Conservation (phyloP, 306 rosid genomes). For the Acmispon strigosus region DNA sequence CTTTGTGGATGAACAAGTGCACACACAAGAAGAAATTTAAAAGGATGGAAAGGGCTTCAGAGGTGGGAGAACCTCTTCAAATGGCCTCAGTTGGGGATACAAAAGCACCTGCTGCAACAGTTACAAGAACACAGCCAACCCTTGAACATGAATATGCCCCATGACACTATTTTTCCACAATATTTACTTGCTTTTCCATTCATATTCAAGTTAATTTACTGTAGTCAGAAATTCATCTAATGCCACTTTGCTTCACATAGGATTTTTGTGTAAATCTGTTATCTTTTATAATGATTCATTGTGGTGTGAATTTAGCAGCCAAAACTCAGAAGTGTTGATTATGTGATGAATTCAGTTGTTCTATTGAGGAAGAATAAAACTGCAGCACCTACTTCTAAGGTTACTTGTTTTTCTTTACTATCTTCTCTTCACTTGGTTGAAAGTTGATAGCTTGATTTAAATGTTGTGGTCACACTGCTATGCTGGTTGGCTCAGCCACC, state of each 20-base stretch:
- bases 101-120: conserved; percentile 84
- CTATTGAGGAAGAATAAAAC: conserved; percentile 45
- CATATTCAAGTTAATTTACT: conserved; percentile 43
- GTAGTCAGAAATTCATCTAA: conserved; percentile 42
- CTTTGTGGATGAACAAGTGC: conserved; percentile 49
- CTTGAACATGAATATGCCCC: conserved; percentile 91
- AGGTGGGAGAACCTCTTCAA: conserved; percentile 78
- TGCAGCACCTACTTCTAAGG: conserved; percentile 20
- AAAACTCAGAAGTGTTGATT: conserved; percentile 46
- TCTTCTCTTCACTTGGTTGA: conserved; percentile 9
- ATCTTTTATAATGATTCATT: conserved; percentile 44
- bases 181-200: conserved; percentile 24
- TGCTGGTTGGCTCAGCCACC: conserved; percentile 1
- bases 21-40: conserved; percentile 60
- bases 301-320: conserved; percentile 54
- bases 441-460: conserved; percentile 12
- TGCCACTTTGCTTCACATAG: conserved; percentile 41
- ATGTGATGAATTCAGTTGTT: conserved; percentile 57
- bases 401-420: conserved; percentile 7
- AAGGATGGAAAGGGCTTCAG: conserved; percentile 86
- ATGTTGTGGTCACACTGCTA: conserved; percentile 29
- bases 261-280: conserved; percentile 60
- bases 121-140: conserved; percentile 82
- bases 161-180: conserved; percentile 48
- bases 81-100: conserved; percentile 76